Conservation (phyloP, 2,329 filamentous ascomycete species). For the Penicillium psychrosexuale region DNA sequence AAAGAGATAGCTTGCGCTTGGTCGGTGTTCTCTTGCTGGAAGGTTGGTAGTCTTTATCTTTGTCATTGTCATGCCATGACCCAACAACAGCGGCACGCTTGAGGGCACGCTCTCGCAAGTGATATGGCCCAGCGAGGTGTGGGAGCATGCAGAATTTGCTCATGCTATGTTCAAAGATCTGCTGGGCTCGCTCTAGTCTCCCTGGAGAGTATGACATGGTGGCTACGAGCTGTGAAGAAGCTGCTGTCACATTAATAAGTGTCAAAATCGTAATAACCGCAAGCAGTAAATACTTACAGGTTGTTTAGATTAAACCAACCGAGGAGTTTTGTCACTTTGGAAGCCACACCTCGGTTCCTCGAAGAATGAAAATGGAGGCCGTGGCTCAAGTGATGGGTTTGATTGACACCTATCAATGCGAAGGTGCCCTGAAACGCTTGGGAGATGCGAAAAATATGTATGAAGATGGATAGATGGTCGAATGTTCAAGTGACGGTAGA, state of each 20-base stretch:
- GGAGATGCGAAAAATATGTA: not conserved
- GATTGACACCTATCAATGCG: not conserved
- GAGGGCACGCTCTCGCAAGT: not conserved
- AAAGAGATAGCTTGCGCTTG: conserved; percentile 2
- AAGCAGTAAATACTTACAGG: not conserved
- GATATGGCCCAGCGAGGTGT: not conserved
- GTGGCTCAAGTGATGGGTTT: not conserved
- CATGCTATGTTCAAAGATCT: not conserved
- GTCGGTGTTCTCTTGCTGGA: not conserved
- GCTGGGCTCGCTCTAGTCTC: not conserved
- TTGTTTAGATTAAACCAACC: not conserved
- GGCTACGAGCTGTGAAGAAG: not conserved
- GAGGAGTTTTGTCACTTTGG: not conserved
- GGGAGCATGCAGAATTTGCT: not conserved
- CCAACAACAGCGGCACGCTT: not conserved
- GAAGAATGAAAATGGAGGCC: not conserved
- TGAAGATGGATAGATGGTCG: not conserved
- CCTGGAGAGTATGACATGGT: not conserved
- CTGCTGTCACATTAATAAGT: not conserved
- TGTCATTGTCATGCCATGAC: conserved; percentile 29
- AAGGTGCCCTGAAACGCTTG: not conserved
- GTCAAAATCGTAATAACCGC: not conserved
- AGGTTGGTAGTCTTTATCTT: conserved; percentile 36
- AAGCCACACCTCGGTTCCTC: not conserved
- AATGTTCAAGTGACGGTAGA: not conserved